These are phyloP conservation scores for Prunus mume DNA, from an alignment of 306 rosid species.

Conservation along the genomic window DNA sequence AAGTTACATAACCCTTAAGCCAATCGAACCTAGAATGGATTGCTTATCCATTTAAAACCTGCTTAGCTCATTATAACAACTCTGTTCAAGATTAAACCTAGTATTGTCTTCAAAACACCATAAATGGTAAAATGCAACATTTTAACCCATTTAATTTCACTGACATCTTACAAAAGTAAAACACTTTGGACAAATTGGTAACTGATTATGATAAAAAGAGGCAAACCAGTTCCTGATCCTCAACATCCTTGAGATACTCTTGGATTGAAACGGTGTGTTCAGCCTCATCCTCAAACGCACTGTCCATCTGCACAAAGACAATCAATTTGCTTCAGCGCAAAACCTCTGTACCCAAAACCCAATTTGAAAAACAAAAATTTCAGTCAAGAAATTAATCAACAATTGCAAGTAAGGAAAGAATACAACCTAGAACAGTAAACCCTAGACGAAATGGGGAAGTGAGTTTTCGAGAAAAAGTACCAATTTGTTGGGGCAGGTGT, in stretches of 20 bases:
- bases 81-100: background rate
- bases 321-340: background rate
- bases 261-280: conserved; percentile 66
- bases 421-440: conserved; percentile 32
- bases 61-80: background rate
- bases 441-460: conserved; percentile 37
- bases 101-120: background rate
- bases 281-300: conserved; percentile 60
- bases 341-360: conserved; percentile 10
- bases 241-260: conserved; percentile 80
- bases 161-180: background rate
- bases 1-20: background rate
- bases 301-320: conserved; percentile 48
- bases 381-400: background rate
- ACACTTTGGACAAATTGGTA: background rate
- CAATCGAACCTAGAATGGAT: background rate
- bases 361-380: background rate
- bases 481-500: conserved; percentile 5
- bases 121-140: conserved; percentile 1
- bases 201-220: background rate
- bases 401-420: background rate
- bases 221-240: conserved; percentile 84
- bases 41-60: background rate
- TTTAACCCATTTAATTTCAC: background rate
- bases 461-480: conserved; percentile 11